phyloP scores from a whole-genome alignment of 1,284 basidiomycete species.

The Amylostereum chailletii region DNA sequence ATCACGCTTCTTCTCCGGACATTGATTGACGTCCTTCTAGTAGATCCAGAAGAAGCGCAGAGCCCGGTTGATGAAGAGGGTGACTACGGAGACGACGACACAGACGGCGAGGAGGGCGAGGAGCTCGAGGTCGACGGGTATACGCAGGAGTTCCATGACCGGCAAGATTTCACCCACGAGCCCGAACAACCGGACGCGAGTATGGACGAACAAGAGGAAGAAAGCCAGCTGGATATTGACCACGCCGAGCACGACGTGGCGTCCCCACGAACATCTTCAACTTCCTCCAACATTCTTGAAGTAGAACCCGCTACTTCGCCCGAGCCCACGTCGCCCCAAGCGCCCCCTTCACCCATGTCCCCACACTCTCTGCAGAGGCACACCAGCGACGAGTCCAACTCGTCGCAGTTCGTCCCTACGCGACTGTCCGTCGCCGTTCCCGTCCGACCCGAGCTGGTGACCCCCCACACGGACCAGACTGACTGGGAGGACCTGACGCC shows the following conservation, averaged over 20 bases:
- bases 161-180: slow-evolving; percentile 15
- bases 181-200: neutral
- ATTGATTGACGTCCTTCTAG: slow-evolving; percentile 3
- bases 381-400: slow-evolving; percentile 38
- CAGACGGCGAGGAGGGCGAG: slow-evolving; percentile 31
- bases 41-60: slow-evolving; percentile 40
- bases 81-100: slow-evolving; percentile 18
- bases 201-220: no score
- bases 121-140: slow-evolving; percentile 5
- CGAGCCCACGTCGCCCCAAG: slow-evolving; percentile 33
- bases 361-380: slow-evolving; percentile 26
- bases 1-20: slow-evolving; percentile 3
- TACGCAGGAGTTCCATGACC: slow-evolving; percentile 1
- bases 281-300: slow-evolving; percentile 43
- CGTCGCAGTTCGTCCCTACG: slow-evolving; percentile 42
- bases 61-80: slow-evolving; percentile 23
- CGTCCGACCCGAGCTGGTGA: slow-evolving; percentile 45
- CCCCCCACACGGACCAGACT: slow-evolving; percentile 39
- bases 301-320: slow-evolving; percentile 53
- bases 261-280: slow-evolving; percentile 41
- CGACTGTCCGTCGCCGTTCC: slow-evolving; percentile 55
- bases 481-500: slow-evolving; percentile 48
- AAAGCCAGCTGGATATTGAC: slow-evolving; percentile 24
- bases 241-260: slow-evolving; percentile 16
- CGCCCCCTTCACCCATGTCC: slow-evolving; percentile 44